Base-by-base conservation (phyloP, 208 protist genomes). In the Sergeia podlipaevii region DNA sequence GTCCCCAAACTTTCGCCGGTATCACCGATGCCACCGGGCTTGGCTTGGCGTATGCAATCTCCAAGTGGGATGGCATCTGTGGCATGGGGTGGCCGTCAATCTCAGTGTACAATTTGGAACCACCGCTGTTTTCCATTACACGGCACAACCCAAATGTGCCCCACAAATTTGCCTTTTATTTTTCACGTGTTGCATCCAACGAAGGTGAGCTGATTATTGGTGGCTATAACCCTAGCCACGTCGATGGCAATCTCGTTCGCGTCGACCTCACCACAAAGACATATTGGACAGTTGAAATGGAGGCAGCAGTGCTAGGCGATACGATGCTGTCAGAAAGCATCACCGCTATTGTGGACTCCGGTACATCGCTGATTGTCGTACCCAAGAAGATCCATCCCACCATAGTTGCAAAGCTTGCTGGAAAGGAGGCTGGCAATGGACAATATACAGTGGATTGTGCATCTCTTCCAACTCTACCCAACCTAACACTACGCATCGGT, bases 321-420 rank as follows among this genome's bases (percentile, higher is more conserved):
- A 33, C 64, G 24, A 91, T 94, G 43, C 15, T 30, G 23, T 63
- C 21, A 27, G 55, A 45, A 38, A 41, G 41, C 21, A 39, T 74
- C 33, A 77, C 53, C 11, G 82, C 59, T 23, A 91, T 95, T 34
- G 81, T 86, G 34, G 97, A 98, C 69, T 97, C 94, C 4, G 96
- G 97, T 47, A 98, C 97, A 15, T 97, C 91, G 21, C 73, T 98
- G 23, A 61, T 99, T 48, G 84, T 88, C 41, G 93, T 89, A 53
- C 97, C 97, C 37, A 66, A 52, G 34, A 36, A 43, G 6, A 26
- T 73, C 7, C 58, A 89, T 46, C 32, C 59, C 24, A 60, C 58
- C 27, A 65, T 94, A 27, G 75, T 88, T 39, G 23, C 43, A 2
- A 34, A 60, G 24, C 51, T 92, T 33, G 85, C 76, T 28, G 76